phyloP scores from a whole-genome alignment of 78 protist species.

The Pigoraptor vietnamica region DNA sequence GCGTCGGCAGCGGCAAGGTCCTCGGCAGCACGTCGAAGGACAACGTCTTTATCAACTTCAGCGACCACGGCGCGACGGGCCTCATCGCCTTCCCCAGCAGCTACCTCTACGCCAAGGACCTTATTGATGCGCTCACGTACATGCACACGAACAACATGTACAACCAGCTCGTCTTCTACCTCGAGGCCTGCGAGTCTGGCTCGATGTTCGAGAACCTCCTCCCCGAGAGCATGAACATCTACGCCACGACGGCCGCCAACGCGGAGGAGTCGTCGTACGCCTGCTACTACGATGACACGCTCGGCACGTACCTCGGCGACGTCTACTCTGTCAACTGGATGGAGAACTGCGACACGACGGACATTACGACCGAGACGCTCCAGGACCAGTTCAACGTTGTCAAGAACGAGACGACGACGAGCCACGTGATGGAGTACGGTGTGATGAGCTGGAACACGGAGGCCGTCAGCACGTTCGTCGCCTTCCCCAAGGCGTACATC shows the following conservation, averaged over 20 bases:
- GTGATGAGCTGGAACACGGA: too few species aligned
- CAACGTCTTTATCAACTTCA: conserved; percentile 40
- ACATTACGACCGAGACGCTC: conserved; percentile 4
- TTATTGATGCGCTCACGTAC: conserved; percentile 1
- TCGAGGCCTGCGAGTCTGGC: conserved; percentile 56
- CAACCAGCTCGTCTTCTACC: conserved; percentile 31
- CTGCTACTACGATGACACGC: conserved; percentile 8
- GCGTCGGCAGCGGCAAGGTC: conserved; percentile 29
- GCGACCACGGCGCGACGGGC: conserved; percentile 43
- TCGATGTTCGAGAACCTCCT: conserved; percentile 30
- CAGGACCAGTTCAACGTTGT: background rate
- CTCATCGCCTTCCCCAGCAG: conserved; percentile 27
- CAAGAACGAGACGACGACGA: background rate
- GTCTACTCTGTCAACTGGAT: conserved; percentile 15
- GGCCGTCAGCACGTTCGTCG: background rate
- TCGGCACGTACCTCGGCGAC: conserved; percentile 17
- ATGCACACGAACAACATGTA: conserved; percentile 30
- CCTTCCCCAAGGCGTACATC: background rate
- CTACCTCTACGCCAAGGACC: conserved; percentile 8
- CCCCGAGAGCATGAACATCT: conserved; percentile 11
- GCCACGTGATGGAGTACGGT: conserved; percentile 2
- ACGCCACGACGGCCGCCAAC: conserved; percentile 29
- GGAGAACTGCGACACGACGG: background rate
- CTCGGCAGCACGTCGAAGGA: conserved; percentile 25
- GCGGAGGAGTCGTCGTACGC: conserved; percentile 29